These are phyloP conservation scores for Neonectria magnoliae DNA, from an alignment of 2,329 filamentous ascomycete genomes.

Conservation along the genomic window DNA sequence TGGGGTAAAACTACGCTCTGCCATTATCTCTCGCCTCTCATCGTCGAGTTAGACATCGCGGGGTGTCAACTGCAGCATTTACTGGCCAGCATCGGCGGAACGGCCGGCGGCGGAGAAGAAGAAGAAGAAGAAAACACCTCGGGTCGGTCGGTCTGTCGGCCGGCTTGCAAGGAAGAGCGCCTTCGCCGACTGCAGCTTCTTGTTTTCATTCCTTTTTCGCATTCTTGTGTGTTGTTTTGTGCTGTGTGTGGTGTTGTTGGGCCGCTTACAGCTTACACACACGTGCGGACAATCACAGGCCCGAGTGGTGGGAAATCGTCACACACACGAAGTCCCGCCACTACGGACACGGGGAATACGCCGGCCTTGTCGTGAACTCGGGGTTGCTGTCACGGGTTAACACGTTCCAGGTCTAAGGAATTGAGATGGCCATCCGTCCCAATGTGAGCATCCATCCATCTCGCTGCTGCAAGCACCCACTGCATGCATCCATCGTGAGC, in stretches of 20 bases:
- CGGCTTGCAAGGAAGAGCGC: neutral
- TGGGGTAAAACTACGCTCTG: slow-evolving; percentile 39
- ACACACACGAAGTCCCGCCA: neutral
- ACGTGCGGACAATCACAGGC: slow-evolving; percentile 15
- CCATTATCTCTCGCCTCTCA: slow-evolving; percentile 43
- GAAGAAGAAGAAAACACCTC: neutral
- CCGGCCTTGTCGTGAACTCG: neutral
- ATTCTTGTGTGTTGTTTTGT: neutral
- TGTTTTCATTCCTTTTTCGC: neutral
- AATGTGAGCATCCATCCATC: neutral
- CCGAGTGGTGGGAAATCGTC: slow-evolving; percentile 19
- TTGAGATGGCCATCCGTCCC: neutral
- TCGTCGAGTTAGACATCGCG: slow-evolving; percentile 26
- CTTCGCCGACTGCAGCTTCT: neutral
- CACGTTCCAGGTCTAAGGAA: too few relatives aligned
- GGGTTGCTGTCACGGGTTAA: neutral
- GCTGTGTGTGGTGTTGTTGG: neutral
- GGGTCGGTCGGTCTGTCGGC: neutral
- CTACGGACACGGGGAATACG: slow-evolving; percentile 1
- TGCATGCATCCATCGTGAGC: neutral
- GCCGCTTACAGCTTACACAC: slow-evolving; percentile 23
- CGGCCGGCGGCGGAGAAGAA: neutral
- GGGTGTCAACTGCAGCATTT: neutral
- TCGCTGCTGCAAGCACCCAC: too few relatives aligned
- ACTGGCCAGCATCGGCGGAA: slow-evolving; percentile 5